phyloP scores from a whole-genome alignment of 768 basidiomycete species.

The Pisolithus albus region DNA sequence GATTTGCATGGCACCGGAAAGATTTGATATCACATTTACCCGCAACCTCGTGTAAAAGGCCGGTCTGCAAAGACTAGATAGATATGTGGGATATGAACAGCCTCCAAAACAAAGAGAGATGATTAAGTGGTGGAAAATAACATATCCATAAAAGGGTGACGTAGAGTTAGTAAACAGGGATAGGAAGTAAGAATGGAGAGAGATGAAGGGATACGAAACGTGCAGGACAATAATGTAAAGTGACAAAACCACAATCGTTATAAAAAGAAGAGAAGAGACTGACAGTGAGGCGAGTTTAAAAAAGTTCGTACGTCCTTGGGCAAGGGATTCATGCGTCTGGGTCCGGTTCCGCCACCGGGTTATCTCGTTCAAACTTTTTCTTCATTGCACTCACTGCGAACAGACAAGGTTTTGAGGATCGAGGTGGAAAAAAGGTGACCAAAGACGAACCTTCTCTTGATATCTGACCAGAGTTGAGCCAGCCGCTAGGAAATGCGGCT shows the following conservation, averaged over 20 bases:
- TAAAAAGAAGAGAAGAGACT: background rate
- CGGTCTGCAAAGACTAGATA: too few species aligned
- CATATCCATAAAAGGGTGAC: too few species aligned
- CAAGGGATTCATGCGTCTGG: conserved; percentile 32
- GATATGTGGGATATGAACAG: too few species aligned
- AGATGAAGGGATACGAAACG: too few species aligned
- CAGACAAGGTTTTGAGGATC: background rate
- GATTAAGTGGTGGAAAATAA: too few species aligned
- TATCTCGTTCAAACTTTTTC: conserved; percentile 71
- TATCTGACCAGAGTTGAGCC: conserved; percentile 83
- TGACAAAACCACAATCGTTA: too few species aligned
- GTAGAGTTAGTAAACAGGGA: too few species aligned
- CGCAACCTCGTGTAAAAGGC: too few species aligned
- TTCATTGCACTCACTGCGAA: conserved; percentile 74
- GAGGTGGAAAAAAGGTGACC: background rate
- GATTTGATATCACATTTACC: too few species aligned
- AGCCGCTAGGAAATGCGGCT: conserved; percentile 72
- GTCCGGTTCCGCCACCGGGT: conserved; percentile 35
- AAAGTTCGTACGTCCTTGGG: background rate
- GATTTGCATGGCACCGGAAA: too few species aligned
- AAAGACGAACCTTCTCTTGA: conserved; percentile 68
- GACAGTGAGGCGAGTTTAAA: background rate
- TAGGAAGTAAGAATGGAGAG: too few species aligned
- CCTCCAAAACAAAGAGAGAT: too few species aligned
- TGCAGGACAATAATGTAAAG: background rate